Evolutionary conservation across 352 stramenopile genomes (phyloP).

Genomic region (Globisporangium acanthophoron): DNA sequence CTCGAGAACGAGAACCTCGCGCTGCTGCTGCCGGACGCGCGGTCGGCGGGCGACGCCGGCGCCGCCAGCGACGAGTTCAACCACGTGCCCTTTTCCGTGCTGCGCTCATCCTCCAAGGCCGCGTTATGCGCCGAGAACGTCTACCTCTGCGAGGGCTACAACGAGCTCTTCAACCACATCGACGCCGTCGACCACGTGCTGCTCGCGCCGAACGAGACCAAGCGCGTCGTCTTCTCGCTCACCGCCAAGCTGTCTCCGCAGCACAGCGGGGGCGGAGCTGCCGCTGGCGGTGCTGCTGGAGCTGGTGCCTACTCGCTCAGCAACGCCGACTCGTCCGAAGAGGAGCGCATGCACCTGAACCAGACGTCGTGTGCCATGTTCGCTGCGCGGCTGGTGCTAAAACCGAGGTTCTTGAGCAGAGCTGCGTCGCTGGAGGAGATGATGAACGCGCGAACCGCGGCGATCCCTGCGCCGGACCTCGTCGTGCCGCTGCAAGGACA

Average conservation of each 20-base stretch:
- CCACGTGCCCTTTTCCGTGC: conserved; percentile 63
- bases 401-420: conserved; percentile 23
- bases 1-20: conserved; percentile 85
- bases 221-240: conserved; percentile 66
- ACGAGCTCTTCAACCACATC: conserved; percentile 89
- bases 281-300: conserved; percentile 1
- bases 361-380: conserved; percentile 81
- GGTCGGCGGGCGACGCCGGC: not conserved
- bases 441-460: conserved; percentile 10
- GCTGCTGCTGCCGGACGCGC: conserved; percentile 23
- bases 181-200: conserved; percentile 52
- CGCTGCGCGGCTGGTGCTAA: conserved; percentile 55
- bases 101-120: conserved; percentile 63
- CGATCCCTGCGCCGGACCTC: conserved; percentile 49
- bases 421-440: conserved; percentile 8
- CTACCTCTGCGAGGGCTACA: conserved; percentile 84
- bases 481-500: conserved; percentile 71
- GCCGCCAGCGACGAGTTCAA: conserved; percentile 53
- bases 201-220: conserved; percentile 64
- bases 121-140: conserved; percentile 70
- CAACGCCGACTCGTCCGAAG: conserved; percentile 71
- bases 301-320: conserved; percentile 6
- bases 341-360: conserved; percentile 76
- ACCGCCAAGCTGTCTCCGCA: conserved; percentile 54
- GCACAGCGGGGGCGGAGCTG: conserved; percentile 9